Percentiles rank a stretch among this genome's conserved stretches.
Evolutionary conservation across 2,329 filamentous ascomycete genomes (phyloP).

Genomic region (Bipolaris gigantea): DNA sequence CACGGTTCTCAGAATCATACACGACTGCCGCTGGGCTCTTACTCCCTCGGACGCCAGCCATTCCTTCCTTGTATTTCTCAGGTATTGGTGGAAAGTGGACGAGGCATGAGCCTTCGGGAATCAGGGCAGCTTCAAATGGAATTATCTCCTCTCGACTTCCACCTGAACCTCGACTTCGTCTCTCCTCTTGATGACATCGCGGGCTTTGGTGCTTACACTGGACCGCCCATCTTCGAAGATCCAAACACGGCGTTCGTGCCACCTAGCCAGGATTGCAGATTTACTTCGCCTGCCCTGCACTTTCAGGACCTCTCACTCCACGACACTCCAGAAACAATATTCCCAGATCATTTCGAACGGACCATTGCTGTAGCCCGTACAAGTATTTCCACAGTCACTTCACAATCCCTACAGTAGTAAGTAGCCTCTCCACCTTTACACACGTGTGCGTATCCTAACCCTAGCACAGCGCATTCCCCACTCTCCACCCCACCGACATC

Average conservation of each 20-base stretch:
- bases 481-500: conserved; percentile 16
- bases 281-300: conserved; percentile 16
- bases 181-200: not conserved
- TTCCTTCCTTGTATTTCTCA: not conserved
- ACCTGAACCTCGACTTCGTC: not conserved
- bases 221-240: conserved; percentile 8
- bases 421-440: not conserved
- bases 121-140: not conserved
- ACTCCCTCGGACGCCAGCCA: not conserved
- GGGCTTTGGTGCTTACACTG: not conserved
- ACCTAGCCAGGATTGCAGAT: not conserved
- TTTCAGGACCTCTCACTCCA: conserved; percentile 18
- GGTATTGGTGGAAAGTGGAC: not conserved
- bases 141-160: not conserved
- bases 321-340: conserved; percentile 1
- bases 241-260: not conserved
- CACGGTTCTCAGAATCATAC: not conserved
- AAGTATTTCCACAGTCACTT: conserved; percentile 8
- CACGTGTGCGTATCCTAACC: conserved; percentile 1
- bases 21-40: not conserved
- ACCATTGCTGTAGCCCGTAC: conserved; percentile 4
- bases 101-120: not conserved
- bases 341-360: not conserved
- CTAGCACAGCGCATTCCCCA: conserved; percentile 8
- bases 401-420: conserved; percentile 12